phyloP scores from a whole-genome alignment of 805 yeast genomes.

The Metschnikowia aberdeeniae region DNA sequence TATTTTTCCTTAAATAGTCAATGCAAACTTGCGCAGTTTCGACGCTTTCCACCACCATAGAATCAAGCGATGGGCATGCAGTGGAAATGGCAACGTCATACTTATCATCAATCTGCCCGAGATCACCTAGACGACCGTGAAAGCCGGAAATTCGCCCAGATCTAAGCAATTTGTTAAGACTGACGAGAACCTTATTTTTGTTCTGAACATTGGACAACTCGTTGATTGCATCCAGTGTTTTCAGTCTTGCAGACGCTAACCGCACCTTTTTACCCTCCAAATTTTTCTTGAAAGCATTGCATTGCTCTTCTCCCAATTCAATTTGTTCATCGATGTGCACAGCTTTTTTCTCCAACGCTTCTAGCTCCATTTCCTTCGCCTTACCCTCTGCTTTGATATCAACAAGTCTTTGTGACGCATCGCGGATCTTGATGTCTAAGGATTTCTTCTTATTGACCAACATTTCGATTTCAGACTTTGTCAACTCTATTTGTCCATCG shows the following conservation, averaged over 20 bases:
- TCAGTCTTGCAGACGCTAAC: constrained; percentile 53
- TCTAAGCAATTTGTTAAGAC: constrained; percentile 63
- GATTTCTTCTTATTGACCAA: constrained; percentile 44
- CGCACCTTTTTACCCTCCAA: constrained; percentile 53
- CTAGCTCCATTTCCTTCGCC: constrained; percentile 44
- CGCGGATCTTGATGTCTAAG: constrained; percentile 41
- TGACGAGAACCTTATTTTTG: constrained; percentile 67
- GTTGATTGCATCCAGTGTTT: constrained; percentile 61
- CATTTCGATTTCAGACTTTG: constrained; percentile 61
- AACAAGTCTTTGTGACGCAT: constrained; percentile 42
- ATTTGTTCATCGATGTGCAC: constrained; percentile 52
- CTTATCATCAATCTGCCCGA: constrained; percentile 84
- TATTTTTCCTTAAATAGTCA: constrained; percentile 74
- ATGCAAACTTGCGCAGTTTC: constrained; percentile 61
- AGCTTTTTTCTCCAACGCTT: constrained; percentile 46
- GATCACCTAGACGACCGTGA: constrained; percentile 85
- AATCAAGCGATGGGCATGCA: constrained; percentile 87
- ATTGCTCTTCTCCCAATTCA: constrained; percentile 53
- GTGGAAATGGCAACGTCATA: constrained; percentile 94
- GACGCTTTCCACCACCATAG: constrained; percentile 83
- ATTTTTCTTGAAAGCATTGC: constrained; percentile 43
- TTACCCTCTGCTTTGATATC: constrained; percentile 46
- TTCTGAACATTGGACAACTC: constrained; percentile 57
- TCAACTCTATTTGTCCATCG: constrained; percentile 60
- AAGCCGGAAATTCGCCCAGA: constrained; percentile 84